Evolutionary conservation across 176 grass and related monocot genomes (phyloP).

Genomic region (Phragmites australis): DNA sequence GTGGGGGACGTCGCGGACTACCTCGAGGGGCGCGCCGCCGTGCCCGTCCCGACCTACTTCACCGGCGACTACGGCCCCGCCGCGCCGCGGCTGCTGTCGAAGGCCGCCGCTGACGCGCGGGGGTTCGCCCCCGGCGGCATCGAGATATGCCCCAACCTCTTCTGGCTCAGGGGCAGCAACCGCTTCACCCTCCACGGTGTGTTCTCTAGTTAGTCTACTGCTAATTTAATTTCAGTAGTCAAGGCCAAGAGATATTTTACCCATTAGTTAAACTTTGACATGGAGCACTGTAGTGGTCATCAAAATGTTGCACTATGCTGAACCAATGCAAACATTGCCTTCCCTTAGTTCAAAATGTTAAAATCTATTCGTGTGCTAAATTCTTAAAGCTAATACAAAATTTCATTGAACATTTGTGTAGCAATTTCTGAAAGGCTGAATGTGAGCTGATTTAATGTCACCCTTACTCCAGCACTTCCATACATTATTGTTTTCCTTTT

Average conservation of each 20-base stretch:
- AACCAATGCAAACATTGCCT: neutral
- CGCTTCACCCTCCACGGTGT: slow-evolving; percentile 76
- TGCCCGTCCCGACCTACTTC: slow-evolving; percentile 95
- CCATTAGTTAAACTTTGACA: neutral
- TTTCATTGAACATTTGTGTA: neutral
- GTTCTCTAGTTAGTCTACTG: neutral
- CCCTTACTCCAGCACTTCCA: neutral
- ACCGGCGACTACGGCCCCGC: slow-evolving; percentile 75
- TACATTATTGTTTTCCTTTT: neutral
- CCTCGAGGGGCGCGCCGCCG: slow-evolving; percentile 64
- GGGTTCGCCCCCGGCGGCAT: slow-evolving; percentile 67
- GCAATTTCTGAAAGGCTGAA: neutral
- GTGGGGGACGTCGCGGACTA: slow-evolving; percentile 65
- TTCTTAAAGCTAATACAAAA: neutral
- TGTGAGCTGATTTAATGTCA: neutral
- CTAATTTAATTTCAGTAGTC: slow-evolving; percentile 9
- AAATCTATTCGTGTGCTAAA: neutral
- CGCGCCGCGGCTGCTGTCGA: slow-evolving; percentile 58
- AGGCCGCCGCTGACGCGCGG: slow-evolving; percentile 35
- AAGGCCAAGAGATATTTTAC: neutral
- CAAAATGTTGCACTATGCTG: neutral
- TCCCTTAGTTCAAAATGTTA: neutral
- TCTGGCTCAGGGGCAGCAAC: slow-evolving; percentile 87
- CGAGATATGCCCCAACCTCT: slow-evolving; percentile 81
- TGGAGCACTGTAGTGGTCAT: neutral